Conservation (phyloP, 1,139 yeast species). For the Geotrichum candidum region DNA sequence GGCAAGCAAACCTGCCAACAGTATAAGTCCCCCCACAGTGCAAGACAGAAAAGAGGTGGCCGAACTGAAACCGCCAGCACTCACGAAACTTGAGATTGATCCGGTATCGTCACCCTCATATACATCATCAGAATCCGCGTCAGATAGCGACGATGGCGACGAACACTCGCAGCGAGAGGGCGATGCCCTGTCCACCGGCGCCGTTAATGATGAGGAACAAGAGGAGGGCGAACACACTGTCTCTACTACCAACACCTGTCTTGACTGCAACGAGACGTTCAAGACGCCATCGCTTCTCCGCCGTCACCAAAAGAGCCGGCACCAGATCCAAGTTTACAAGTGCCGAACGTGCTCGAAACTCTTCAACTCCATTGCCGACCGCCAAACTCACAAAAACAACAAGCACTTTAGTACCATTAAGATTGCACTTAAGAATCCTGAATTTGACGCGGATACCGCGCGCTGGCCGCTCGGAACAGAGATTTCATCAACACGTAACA, state of each 20-base stretch:
- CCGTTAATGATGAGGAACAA: background rate
- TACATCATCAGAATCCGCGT: slow-evolving; percentile 1
- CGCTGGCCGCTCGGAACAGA: slow-evolving; percentile 15
- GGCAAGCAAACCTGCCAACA: background rate
- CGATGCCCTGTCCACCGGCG: background rate
- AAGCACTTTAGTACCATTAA: slow-evolving; percentile 26
- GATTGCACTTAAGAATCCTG: slow-evolving; percentile 20
- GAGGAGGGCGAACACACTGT: background rate
- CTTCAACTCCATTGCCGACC: slow-evolving; percentile 28
- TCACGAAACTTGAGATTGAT: background rate
- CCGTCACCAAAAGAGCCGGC: slow-evolving; percentile 25
- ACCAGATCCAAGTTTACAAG: slow-evolving; percentile 24
- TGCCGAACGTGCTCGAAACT: slow-evolving; percentile 30
- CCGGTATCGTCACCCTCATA: slow-evolving; percentile 1
- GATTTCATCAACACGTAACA: slow-evolving; percentile 24
- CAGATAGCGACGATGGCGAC: background rate
- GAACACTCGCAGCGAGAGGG: background rate
- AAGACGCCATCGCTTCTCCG: slow-evolving; percentile 23
- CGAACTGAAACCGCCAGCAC: background rate
- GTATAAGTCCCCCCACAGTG: background rate
- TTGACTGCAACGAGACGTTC: slow-evolving; percentile 24
- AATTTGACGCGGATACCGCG: slow-evolving; percentile 22
- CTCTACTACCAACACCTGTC: slow-evolving; percentile 16
- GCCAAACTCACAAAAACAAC: slow-evolving; percentile 31
- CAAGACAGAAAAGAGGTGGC: background rate